These are phyloP conservation scores for Solanum pimpinellifolium DNA, from an alignment of 257 asterid genomes.

Conservation along the genomic window DNA sequence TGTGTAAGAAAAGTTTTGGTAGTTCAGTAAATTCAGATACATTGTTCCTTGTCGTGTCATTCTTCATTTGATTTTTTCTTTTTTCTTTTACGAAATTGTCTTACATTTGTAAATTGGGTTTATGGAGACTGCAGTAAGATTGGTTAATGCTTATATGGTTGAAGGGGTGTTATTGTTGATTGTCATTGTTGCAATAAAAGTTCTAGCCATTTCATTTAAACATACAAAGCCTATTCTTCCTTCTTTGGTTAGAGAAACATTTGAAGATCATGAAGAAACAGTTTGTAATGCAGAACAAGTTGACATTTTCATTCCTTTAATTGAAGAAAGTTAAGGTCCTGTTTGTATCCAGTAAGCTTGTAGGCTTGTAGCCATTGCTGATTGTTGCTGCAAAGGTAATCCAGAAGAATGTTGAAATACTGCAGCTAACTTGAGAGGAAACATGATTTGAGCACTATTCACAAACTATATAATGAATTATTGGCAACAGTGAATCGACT, in stretches of 20 bases:
- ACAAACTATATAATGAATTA: background rate
- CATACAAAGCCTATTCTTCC: background rate
- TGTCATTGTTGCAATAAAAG: constrained; percentile 10
- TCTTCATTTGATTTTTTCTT: constrained; percentile 11
- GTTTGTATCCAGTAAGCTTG: background rate
- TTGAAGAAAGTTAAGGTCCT: background rate
- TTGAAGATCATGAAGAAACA: background rate
- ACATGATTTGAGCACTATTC: background rate
- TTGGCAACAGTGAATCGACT: background rate
- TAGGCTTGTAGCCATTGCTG: background rate
- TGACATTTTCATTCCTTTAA: background rate
- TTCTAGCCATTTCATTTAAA: background rate
- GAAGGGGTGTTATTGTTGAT: constrained; percentile 1
- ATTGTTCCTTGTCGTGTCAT: constrained; percentile 19
- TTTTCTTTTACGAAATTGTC: constrained; percentile 11
- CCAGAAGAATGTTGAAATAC: background rate
- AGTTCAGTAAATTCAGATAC: constrained; percentile 43
- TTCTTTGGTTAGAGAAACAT: background rate
- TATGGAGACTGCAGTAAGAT: constrained; percentile 1
- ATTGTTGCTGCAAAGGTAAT: background rate
- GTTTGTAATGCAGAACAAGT: background rate
- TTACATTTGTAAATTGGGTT: constrained; percentile 4
- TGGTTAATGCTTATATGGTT: background rate
- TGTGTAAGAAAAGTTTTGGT: constrained; percentile 96
- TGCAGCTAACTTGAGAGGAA: background rate